phyloP scores from a whole-genome alignment of 345 rosid genomes.

The Eucalyptus camaldulensis region DNA sequence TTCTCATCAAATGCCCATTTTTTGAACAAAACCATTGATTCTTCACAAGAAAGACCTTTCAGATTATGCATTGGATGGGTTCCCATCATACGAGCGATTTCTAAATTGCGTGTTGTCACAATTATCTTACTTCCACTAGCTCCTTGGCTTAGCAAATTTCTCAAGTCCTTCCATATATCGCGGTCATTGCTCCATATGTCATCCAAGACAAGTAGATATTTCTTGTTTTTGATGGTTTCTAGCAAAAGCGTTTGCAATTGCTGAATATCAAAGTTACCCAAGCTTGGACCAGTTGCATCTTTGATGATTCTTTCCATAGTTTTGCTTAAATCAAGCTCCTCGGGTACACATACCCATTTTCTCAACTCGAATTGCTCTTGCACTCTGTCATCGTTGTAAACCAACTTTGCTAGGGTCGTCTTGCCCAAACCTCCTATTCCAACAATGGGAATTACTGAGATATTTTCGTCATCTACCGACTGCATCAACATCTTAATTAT shows the following conservation, averaged over 20 bases:
- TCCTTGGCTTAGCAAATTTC: neutral
- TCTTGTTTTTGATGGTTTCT: neutral
- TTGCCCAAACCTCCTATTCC: neutral
- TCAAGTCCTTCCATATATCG: neutral
- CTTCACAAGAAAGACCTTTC: neutral
- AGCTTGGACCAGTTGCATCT: neutral
- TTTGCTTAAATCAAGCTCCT: neutral
- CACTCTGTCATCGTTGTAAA: accelerated
- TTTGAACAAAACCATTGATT: neutral
- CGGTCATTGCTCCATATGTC: neutral
- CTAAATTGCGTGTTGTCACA: neutral
- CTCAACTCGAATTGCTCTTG: neutral
- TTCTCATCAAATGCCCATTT: neutral
- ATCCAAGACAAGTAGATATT: neutral
- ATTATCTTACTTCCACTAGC: neutral
- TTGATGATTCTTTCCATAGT: neutral
- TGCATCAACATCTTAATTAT: neutral
- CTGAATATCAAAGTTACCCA: neutral
- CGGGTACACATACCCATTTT: neutral
- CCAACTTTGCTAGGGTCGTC: neutral
- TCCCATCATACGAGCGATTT: accelerated
- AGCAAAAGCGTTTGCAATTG: neutral
- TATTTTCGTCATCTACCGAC: accelerated
- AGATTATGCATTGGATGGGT: neutral
- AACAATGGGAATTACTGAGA: neutral